These are phyloP conservation scores for Zygosaccharomyces rouxii DNA, from an alignment of 805 yeast species.

Conservation along the genomic window DNA sequence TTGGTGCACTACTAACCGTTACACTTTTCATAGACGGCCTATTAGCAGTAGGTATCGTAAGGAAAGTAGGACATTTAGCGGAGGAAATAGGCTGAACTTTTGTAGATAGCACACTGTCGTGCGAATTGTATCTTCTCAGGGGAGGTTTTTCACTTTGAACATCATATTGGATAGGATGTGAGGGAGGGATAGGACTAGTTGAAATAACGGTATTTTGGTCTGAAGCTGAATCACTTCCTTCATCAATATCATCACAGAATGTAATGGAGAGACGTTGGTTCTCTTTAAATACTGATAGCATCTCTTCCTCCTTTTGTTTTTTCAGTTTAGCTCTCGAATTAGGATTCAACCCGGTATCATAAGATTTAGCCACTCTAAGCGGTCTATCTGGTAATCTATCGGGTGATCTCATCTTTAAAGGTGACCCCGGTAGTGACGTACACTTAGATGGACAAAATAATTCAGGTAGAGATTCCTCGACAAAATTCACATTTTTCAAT, in stretches of 20 bases:
- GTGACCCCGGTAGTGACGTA: slow-evolving; percentile 24
- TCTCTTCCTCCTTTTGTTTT: slow-evolving; percentile 6
- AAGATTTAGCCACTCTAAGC: slow-evolving; percentile 27
- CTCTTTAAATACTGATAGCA: slow-evolving; percentile 28
- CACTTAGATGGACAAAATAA: slow-evolving; percentile 7
- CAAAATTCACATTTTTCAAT: slow-evolving; percentile 7
- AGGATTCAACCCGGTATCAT: slow-evolving; percentile 26
- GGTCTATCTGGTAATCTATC: slow-evolving; percentile 5
- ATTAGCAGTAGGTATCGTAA: slow-evolving; percentile 7
- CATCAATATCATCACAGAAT: slow-evolving; percentile 26
- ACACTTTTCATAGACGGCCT: slow-evolving; percentile 13
- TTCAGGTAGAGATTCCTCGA: neutral
- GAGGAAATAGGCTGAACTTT: slow-evolving; percentile 7
- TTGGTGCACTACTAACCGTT: slow-evolving; percentile 12
- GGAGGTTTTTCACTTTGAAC: slow-evolving; percentile 11
- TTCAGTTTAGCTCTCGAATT: slow-evolving; percentile 8
- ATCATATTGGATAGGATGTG: neutral
- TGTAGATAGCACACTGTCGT: slow-evolving; percentile 33
- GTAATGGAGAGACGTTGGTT: slow-evolving; percentile 34
- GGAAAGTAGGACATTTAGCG: slow-evolving; percentile 7
- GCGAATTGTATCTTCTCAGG: slow-evolving; percentile 32
- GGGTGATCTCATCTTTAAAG: slow-evolving; percentile 8
- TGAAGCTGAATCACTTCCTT: slow-evolving; percentile 15
- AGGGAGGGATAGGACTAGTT: slow-evolving; percentile 9
- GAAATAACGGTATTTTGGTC: slow-evolving; percentile 29